Base-by-base conservation (phyloP, 441 rosid species). In the Pelargonium citronellum region DNA sequence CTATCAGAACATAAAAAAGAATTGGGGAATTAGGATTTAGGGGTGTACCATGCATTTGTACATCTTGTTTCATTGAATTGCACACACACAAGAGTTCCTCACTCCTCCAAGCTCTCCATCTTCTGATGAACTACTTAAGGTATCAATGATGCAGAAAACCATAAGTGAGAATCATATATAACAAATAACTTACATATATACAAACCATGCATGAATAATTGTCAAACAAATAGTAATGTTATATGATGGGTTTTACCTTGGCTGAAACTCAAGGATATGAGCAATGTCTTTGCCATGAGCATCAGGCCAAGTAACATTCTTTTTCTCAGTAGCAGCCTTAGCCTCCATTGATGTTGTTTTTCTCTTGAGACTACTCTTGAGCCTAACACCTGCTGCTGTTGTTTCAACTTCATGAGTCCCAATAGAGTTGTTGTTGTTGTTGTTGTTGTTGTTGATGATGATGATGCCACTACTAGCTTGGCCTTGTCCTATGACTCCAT, bases 271-370 rank as follows among this genome's bases (percentile, higher is more conserved):
- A 65, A 73, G 87, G 82, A 88, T 81, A 79, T 86, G 89, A 67
- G 94, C 91, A 78, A 88, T 87, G 79, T 90, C 96, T 73, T 79
- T 79, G 55, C 96, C 96, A 20, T 83, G 84, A 68, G 88, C 89
- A 83, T 90, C 94, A 61, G 87, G 85, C 96, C 96, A 90, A 68
- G 79, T 87, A 4, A 90, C 96, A 83, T 84, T 88, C 83, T 87
- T 88, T 46, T 46, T 46, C 51, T 46, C 51, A 2, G n/a, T 10
- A 9, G 3, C 51, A 46, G 11, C 13, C 11, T 44, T 60, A 27
- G 64, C 77, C 55, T 77, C 85, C 16, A 15, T 39, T 27, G 30
- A 27, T 12, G 41, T 66, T 1, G 82, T 61, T 10, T 70, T 70
- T 63, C 71, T 83, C 86, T 83, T 88, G 66, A 88, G 87, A 80